A percentile compares a stretch with the other conserved stretches of the same genome.
Conservation (phyloP, 129 eudicot species). For the Chrysanthemum seticuspe region DNA sequence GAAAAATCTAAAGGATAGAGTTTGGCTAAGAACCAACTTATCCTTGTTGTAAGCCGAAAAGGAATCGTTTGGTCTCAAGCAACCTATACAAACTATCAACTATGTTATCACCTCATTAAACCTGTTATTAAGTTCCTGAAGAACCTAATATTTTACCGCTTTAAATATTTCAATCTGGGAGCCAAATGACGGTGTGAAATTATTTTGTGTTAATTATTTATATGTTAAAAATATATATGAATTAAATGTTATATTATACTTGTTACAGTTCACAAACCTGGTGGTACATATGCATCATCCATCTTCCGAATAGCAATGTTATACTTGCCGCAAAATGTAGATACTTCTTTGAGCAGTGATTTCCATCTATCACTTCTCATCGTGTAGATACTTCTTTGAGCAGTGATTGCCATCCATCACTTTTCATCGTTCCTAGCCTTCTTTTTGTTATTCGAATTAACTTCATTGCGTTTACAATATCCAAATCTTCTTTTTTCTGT, state of each 20-base stretch:
- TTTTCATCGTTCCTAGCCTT: not conserved
- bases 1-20: not conserved
- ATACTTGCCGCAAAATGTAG: not conserved
- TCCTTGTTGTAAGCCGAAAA: not conserved
- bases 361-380: no score
- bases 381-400: no score
- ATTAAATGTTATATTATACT: not conserved
- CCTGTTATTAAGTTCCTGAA: not conserved
- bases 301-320: not conserved
- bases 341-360: not conserved
- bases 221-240: not conserved
- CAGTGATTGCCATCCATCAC: no score
- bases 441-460: not conserved
- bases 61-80: not conserved
- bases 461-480: not conserved
- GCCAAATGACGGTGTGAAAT: not conserved
- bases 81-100: not conserved
- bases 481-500: not conserved
- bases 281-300: not conserved
- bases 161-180: not conserved
- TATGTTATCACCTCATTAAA: not conserved
- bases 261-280: not conserved
- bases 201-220: not conserved
- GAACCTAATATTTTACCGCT: not conserved
- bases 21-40: not conserved